These are phyloP conservation scores for Daldinia sp. DNA, from an alignment of 2,329 filamentous ascomycete genomes.

Conservation along the genomic window DNA sequence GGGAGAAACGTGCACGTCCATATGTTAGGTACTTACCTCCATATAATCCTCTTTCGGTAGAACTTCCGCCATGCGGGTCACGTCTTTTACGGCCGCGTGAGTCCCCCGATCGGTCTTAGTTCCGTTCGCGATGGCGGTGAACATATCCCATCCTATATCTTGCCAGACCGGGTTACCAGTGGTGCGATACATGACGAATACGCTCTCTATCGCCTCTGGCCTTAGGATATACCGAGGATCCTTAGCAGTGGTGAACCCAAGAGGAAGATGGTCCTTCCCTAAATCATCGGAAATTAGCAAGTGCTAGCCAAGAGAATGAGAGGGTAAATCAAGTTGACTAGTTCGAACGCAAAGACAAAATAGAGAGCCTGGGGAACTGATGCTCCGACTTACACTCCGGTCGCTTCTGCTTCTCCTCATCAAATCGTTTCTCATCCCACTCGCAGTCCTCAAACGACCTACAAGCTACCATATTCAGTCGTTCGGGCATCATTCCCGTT, in stretches of 20 bases:
- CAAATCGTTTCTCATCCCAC: slow-evolving; percentile 46
- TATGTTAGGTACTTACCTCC: slow-evolving; percentile 45
- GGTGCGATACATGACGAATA: slow-evolving; percentile 52
- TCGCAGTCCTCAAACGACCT: slow-evolving; percentile 52
- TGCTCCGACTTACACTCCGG: slow-evolving; percentile 41
- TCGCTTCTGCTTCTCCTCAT: slow-evolving; percentile 43
- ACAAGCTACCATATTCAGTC: slow-evolving; percentile 63
- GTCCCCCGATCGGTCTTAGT: slow-evolving; percentile 46
- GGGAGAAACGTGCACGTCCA: not conserved
- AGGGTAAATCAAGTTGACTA: not conserved
- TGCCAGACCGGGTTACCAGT: slow-evolving; percentile 48
- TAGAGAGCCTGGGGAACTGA: not conserved
- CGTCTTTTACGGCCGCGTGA: slow-evolving; percentile 48
- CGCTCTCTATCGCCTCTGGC: slow-evolving; percentile 53
- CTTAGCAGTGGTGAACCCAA: slow-evolving; percentile 68
- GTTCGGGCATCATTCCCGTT: slow-evolving; percentile 72
- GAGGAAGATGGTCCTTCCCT: slow-evolving; percentile 52
- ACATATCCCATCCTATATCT: slow-evolving; percentile 52
- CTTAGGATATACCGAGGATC: slow-evolving; percentile 53
- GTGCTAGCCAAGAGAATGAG: not conserved
- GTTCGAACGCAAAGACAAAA: not conserved
- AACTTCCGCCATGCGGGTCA: slow-evolving; percentile 61
- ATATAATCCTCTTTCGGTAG: slow-evolving; percentile 59
- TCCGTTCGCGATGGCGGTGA: slow-evolving; percentile 46
- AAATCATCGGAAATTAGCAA: slow-evolving; percentile 43